phyloP scores from a whole-genome alignment of 257 asterid species.

The Gynochthodes officinalis region DNA sequence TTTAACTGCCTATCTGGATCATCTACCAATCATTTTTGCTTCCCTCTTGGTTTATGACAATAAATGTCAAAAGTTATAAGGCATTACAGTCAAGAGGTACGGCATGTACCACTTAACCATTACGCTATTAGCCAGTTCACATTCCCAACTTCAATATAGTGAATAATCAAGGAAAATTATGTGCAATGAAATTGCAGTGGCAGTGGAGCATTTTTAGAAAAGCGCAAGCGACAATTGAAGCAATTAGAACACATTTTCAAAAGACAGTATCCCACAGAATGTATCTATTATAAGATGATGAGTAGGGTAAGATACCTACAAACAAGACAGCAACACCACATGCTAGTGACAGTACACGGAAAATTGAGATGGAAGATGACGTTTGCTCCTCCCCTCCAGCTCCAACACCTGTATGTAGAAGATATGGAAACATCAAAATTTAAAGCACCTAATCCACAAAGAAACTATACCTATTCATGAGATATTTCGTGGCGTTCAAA shows the following conservation, averaged over 20 bases:
- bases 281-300: constrained; percentile 32
- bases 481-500: background rate
- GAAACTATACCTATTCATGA: background rate
- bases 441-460: background rate
- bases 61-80: background rate
- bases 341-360: constrained; percentile 81
- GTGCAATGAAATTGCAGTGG: background rate
- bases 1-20: background rate
- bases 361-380: constrained; percentile 58
- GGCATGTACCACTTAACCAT: background rate
- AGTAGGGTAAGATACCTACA: constrained; percentile 90
- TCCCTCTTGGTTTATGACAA: too few relatives aligned
- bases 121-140: background rate
- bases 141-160: constrained; percentile 1
- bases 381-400: constrained; percentile 98
- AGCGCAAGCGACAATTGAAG: background rate
- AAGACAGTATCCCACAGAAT: background rate
- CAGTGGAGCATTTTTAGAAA: background rate
- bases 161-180: background rate
- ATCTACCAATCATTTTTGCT: background rate
- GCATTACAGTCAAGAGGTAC: background rate
- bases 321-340: constrained; percentile 79
- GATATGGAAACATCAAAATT: background rate
- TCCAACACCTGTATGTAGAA: constrained; percentile 65
- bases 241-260: background rate